These are phyloP conservation scores for Entomortierella chlamydospora DNA, from an alignment of 192 early-diverging fungal genomes.

Conservation along the genomic window DNA sequence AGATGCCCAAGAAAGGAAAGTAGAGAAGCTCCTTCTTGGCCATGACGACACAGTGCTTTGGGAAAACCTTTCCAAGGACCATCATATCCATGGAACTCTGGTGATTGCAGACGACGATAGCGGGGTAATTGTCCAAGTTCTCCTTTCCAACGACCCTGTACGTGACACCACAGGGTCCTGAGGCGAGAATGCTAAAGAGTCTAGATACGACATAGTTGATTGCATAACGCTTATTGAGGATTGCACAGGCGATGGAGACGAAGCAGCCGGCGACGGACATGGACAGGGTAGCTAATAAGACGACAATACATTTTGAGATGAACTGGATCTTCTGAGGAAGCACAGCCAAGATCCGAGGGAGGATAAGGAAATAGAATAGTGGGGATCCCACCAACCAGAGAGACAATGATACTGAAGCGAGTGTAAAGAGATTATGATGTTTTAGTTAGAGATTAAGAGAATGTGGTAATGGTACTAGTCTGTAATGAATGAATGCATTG, in stretches of 20 bases:
- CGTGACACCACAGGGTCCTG: constrained; percentile 67
- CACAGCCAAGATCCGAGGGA: constrained; percentile 20
- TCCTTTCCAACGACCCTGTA: constrained; percentile 72
- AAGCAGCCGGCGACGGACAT: constrained; percentile 63
- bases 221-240: constrained; percentile 64
- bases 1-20: constrained; percentile 81
- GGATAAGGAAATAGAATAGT: constrained; percentile 16
- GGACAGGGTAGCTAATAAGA: constrained; percentile 47
- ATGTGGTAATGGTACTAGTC: background rate
- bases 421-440: background rate
- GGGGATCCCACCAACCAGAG: constrained; percentile 9
- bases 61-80: constrained; percentile 73
- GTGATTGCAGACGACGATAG: constrained; percentile 87
- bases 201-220: constrained; percentile 75
- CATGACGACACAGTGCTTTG: constrained; percentile 71
- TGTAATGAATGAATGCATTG: background rate
- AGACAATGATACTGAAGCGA: background rate
- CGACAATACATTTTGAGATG: constrained; percentile 27
- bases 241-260: constrained; percentile 64
- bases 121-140: constrained; percentile 69
- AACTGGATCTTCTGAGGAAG: constrained; percentile 44
- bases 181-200: constrained; percentile 61
- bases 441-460: background rate
- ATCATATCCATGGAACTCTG: constrained; percentile 85
- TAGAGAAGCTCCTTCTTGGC: constrained; percentile 79